Percentiles rank a stretch among this genome's conserved stretches.
Conservation (phyloP, 768 basidiomycete genomes). For the Tulasnella sp. region DNA sequence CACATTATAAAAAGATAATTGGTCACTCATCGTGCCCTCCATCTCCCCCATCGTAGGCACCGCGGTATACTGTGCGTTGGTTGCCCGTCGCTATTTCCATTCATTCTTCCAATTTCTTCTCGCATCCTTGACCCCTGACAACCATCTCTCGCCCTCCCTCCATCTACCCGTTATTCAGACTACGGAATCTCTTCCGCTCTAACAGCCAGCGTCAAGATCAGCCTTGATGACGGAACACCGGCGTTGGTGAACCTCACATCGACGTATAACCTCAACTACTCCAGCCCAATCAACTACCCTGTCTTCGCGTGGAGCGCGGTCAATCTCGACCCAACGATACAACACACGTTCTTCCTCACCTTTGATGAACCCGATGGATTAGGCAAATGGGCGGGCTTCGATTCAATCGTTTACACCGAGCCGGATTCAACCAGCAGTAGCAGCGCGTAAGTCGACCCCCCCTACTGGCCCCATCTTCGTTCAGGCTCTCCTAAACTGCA, state of each 20-base stretch:
- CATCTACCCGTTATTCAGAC: not conserved
- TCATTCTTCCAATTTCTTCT: not conserved
- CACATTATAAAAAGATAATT: not conserved
- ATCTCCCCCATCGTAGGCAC: not conserved
- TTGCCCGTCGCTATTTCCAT: too few species aligned
- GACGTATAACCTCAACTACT: not conserved
- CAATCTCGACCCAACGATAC: conserved; percentile 7
- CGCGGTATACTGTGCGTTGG: conserved; percentile 5
- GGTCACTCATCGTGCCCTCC: not conserved
- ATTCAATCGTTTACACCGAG: conserved; percentile 3
- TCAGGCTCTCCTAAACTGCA: not conserved
- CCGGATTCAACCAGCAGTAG: not conserved
- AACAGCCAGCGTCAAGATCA: conserved; percentile 1
- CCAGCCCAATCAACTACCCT: conserved; percentile 3
- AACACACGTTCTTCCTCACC: conserved; percentile 5
- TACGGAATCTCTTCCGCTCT: conserved; percentile 2
- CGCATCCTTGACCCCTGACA: not conserved
- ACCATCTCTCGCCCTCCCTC: not conserved
- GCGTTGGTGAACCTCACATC: conserved; percentile 4
- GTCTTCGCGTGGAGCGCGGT: conserved; percentile 9
- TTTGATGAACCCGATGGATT: not conserved
- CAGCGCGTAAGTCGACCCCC: not conserved
- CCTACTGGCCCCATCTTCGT: too few species aligned
- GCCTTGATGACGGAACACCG: not conserved
- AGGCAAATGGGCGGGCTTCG: conserved; percentile 6